Evolutionary conservation across 2,329 filamentous ascomycete species (phyloP), one percentile per base, ranked within the genome.

Genomic region (Alternaria sp.): DNA sequence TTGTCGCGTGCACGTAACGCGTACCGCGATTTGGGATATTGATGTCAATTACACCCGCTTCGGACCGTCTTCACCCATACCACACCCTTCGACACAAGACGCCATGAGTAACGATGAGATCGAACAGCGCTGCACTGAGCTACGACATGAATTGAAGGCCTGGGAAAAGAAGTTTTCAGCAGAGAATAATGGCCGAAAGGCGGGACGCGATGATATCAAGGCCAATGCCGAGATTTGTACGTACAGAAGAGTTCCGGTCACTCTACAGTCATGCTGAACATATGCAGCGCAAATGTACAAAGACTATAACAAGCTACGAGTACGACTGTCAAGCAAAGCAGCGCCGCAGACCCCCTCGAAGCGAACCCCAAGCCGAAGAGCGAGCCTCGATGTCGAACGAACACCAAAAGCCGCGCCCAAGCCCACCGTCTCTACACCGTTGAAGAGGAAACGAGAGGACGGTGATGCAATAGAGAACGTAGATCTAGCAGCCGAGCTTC

Each of bases 41-140:
- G 60, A 63, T 65, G 57, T 59, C 53, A 56, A 58, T 52, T 66
- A 60, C 65, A 59, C 59, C 63, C 67, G 49, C 57, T 55, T 43
- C 54, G 58, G 51, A 54, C 34, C 54, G 54, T 55, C 56, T 62
- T 56, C 59, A 50, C 54, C 34, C 54, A 25, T 36, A 51, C 54
- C 28, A 11, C 28, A 11, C 34, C 25, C 51, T 43, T 60, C 57
- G 56, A 66, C 57, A 62, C 48, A 62, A 49, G 28, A 53, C 60
- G 66, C 62, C 48, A 78, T 77, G 74, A 71, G 68, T 60, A 67
- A 65, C 57, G 60, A 67, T 30, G 71, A 74, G 6, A 44, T 72
- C 14, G 70, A 77, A 49, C 62, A 78, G 88, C 95, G 71, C 95
- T 99, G 81, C 93, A 97, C 85, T 94, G 90, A 82, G 95, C 81